Evolutionary conservation across 2,329 filamentous ascomycete genomes (phyloP).

Genomic region (Botryotinia narcissicola): DNA sequence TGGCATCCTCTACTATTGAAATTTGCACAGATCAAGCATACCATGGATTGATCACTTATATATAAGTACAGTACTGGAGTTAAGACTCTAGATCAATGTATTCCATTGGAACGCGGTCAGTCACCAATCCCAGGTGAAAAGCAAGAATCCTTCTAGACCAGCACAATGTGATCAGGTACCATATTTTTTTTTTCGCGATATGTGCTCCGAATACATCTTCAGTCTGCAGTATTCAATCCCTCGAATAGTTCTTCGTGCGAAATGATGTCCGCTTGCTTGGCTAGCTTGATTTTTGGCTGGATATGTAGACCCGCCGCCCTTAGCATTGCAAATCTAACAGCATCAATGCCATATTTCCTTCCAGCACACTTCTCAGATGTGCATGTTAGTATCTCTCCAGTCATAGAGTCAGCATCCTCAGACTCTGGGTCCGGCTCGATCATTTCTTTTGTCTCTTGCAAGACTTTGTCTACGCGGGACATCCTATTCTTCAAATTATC

Average conservation of each 20-base stretch:
- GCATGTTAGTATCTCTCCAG: conserved; percentile 61
- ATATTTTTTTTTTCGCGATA: not conserved
- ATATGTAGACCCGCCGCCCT: conserved; percentile 57
- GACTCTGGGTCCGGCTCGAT: conserved; percentile 44
- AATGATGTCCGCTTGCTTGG: conserved; percentile 35
- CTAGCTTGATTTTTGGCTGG: conserved; percentile 42
- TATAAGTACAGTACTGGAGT: not conserved
- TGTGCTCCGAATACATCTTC: not conserved
- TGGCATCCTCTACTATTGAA: too few species aligned
- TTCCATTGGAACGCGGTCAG: not conserved
- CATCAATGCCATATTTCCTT: conserved; percentile 56
- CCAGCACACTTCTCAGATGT: conserved; percentile 50
- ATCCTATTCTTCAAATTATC: conserved; percentile 38
- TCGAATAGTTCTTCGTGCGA: conserved; percentile 34
- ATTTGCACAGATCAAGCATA: not conserved
- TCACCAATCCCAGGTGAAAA: not conserved
- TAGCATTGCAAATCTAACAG: conserved; percentile 62
- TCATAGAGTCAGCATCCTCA: conserved; percentile 41
- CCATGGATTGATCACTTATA: not conserved
- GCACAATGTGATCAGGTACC: not conserved
- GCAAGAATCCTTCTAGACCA: not conserved
- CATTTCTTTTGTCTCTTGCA: conserved; percentile 41
- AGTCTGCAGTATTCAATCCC: conserved; percentile 22
- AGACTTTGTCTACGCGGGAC: conserved; percentile 41
- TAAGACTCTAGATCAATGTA: not conserved